Conservation (phyloP, 2,329 filamentous ascomycete species). For the Paramyrothecium sp. region DNA sequence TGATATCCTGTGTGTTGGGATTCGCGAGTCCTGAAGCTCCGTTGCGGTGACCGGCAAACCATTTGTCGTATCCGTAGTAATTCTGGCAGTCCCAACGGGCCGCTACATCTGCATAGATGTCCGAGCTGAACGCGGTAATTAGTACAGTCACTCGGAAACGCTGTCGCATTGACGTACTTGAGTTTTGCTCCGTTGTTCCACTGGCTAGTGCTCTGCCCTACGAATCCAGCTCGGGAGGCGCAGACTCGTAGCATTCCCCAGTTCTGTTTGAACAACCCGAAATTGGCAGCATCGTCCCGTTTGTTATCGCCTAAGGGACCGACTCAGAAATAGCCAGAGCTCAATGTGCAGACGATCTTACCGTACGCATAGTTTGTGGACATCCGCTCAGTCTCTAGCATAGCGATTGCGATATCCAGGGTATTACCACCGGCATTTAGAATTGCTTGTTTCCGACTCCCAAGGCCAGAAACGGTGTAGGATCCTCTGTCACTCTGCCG, state of each 20-base stretch:
- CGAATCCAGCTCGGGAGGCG: conserved; percentile 16
- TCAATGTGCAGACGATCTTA: not conserved
- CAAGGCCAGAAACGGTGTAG: conserved; percentile 21
- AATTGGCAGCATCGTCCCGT: conserved; percentile 23
- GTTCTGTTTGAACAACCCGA: conserved; percentile 30
- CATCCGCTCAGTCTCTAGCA: conserved; percentile 26
- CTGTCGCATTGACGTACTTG: conserved; percentile 16
- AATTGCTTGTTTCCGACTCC: conserved; percentile 19
- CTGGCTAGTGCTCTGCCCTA: conserved; percentile 13
- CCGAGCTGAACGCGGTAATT: conserved; percentile 4
- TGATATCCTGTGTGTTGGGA: conserved; percentile 10
- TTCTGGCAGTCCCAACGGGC: conserved; percentile 12
- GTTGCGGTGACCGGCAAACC: conserved; percentile 14
- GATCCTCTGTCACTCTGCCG: not conserved
- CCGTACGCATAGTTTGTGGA: conserved; percentile 18
- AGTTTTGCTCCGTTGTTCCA: conserved; percentile 22
- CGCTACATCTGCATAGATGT: conserved; percentile 10
- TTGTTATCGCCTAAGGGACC: conserved; percentile 23
- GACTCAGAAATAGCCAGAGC: not conserved
- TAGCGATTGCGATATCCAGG: conserved; percentile 28
- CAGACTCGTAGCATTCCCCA: conserved; percentile 25
- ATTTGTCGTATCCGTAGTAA: conserved; percentile 11
- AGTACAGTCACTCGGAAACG: not conserved
- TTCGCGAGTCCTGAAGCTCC: conserved; percentile 11
- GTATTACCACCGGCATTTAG: conserved; percentile 20